These are phyloP conservation scores for Solanum commersonii DNA, from an alignment of 257 asterid species.

Conservation along the genomic window DNA sequence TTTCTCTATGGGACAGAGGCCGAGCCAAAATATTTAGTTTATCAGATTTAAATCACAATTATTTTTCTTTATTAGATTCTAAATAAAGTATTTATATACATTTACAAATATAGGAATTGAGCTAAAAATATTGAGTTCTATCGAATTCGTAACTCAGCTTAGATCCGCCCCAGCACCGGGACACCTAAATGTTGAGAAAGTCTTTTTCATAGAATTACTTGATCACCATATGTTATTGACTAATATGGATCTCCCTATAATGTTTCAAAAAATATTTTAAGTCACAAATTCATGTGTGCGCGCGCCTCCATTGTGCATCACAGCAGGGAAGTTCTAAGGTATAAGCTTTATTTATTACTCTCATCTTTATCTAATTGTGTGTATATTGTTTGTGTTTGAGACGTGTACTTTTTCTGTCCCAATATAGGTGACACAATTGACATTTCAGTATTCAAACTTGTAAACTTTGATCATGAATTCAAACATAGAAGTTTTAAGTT, in stretches of 20 bases:
- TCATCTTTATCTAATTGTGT: no score
- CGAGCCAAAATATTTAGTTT: no score
- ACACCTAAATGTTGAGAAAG: neutral
- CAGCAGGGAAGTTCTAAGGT: neutral
- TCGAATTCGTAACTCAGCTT: neutral
- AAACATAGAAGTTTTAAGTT: no score
- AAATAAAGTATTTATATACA: neutral
- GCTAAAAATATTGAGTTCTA: neutral
- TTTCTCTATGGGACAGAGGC: neutral
- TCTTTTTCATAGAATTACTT: neutral
- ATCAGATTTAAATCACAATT: neutral
- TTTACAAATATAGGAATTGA: neutral
- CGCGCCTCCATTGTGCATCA: neutral
- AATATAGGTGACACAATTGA: no score
- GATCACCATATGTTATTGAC: neutral
- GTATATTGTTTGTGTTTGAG: neutral
- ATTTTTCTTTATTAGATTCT: neutral
- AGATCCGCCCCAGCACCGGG: fast-evolving
- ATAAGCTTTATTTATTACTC: no score
- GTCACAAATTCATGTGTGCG: neutral
- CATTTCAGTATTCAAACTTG: no score
- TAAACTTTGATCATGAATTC: neutral
- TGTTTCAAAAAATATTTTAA: neutral
- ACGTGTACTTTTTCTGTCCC: no score
- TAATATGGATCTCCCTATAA: neutral